A percentile compares a stretch with the other conserved stretches of the same genome.
Evolutionary conservation across 306 rosid genomes (phyloP).

Genomic region (Alnus rubra): DNA sequence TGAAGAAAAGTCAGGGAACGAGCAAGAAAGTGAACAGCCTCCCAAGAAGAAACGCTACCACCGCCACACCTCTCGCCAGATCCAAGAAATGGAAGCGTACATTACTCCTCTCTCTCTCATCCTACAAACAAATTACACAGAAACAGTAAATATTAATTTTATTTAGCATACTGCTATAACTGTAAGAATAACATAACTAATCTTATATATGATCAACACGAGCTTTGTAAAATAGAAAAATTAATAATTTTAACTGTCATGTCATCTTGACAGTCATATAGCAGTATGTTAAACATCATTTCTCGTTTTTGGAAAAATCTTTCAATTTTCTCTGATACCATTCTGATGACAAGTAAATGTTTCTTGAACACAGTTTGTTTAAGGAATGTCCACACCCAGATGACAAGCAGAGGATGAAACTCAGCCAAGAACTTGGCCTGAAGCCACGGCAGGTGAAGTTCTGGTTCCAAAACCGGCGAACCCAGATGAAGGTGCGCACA

Average conservation of each 20-base stretch:
- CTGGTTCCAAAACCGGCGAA: conserved; percentile 98
- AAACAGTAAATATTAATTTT: too few relatives aligned
- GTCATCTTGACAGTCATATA: too few relatives aligned
- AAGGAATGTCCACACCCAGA: conserved; percentile 99
- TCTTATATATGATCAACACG: too few relatives aligned
- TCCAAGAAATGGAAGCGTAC: conserved; percentile 98
- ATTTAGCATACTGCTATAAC: too few relatives aligned
- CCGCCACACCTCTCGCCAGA: conserved; percentile 95
- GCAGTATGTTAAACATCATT: too few relatives aligned
- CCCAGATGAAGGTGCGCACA: conserved; percentile 80
- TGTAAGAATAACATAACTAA: too few relatives aligned
- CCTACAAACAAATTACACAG: too few relatives aligned
- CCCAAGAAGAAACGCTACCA: conserved; percentile 88
- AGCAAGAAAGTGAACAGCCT: conserved; percentile 56
- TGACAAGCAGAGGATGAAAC: conserved; percentile 84
- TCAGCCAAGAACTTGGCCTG: conserved; percentile 78
- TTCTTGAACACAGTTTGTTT: conserved; percentile 59
- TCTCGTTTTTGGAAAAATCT: too few relatives aligned
- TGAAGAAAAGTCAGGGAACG: conserved; percentile 76
- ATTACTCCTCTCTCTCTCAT: neutral
- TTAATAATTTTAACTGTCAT: too few relatives aligned
- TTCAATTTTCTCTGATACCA: neutral
- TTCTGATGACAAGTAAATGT: neutral
- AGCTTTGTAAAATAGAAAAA: too few relatives aligned
- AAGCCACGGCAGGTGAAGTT: conserved; percentile 97